phyloP scores from a whole-genome alignment of 176 grass and related monocot genomes.

The Aegilops tauschii region DNA sequence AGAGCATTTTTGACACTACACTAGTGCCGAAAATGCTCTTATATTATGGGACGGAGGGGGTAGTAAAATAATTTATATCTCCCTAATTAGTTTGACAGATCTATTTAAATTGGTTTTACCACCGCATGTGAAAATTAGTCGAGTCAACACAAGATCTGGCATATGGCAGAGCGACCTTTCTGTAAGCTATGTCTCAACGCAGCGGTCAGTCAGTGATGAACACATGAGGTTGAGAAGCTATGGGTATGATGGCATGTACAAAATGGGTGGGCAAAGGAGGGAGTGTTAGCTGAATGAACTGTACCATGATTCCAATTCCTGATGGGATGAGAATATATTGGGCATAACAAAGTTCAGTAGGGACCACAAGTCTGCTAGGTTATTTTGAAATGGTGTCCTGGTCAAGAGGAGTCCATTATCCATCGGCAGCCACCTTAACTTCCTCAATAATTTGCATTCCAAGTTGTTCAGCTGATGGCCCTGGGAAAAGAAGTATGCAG shows the following conservation, averaged over 20 bases:
- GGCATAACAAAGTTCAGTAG: constrained; percentile 92
- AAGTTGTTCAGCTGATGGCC: constrained; percentile 90
- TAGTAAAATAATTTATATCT: background rate
- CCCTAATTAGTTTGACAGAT: background rate
- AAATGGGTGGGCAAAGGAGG: background rate
- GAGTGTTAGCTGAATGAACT: background rate
- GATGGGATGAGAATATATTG: constrained; percentile 80
- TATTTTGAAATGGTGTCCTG: constrained; percentile 82
- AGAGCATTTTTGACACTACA: too few species aligned
- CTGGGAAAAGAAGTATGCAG: constrained; percentile 38
- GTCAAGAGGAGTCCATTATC: constrained; percentile 91
- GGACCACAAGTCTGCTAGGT: constrained; percentile 87
- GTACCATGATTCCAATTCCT: constrained; percentile 94
- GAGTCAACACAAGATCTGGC: background rate
- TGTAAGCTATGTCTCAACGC: background rate
- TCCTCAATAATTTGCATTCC: constrained; percentile 56
- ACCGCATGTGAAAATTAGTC: background rate
- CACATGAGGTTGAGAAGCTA: background rate
- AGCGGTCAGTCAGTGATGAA: background rate
- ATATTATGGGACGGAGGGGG: too few species aligned
- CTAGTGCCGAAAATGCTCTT: too few species aligned
- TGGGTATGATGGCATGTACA: background rate
- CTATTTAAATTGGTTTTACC: background rate
- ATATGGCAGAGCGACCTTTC: background rate
- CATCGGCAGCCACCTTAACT: constrained; percentile 69